These are phyloP conservation scores for Cyberlindnera americana DNA, from an alignment of 805 yeast species.

Conservation along the genomic window DNA sequence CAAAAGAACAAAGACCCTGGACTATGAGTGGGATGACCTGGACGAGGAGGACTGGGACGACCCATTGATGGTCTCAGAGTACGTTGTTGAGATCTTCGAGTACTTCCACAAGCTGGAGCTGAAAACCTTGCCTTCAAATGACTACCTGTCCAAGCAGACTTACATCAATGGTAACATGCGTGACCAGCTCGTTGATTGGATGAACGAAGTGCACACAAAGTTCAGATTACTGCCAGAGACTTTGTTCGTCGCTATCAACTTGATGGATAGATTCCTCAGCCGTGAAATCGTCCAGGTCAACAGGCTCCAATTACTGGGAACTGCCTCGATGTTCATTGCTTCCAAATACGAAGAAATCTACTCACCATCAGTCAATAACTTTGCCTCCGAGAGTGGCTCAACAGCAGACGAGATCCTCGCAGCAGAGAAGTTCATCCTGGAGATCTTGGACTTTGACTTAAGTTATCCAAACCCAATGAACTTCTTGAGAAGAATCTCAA, in stretches of 20 bases:
- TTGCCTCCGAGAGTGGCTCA: slow-evolving; percentile 79
- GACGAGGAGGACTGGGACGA: slow-evolving; percentile 79
- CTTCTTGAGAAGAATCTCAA: slow-evolving; percentile 83
- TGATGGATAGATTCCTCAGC: slow-evolving; percentile 84
- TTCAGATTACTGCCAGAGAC: slow-evolving; percentile 87
- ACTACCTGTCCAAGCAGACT: slow-evolving; percentile 39
- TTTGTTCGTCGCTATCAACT: slow-evolving; percentile 74
- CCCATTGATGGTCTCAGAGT: slow-evolving; percentile 91
- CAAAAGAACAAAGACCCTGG: slow-evolving; percentile 27
- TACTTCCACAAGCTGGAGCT: slow-evolving; percentile 71
- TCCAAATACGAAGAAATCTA: slow-evolving; percentile 93
- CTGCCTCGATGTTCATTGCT: slow-evolving; percentile 83
- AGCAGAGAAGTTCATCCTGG: slow-evolving; percentile 79
- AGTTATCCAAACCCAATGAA: slow-evolving; percentile 93
- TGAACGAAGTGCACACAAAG: slow-evolving; percentile 82
- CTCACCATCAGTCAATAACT: slow-evolving; percentile 81
- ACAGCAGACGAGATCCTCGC: slow-evolving; percentile 79
- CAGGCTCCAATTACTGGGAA: slow-evolving; percentile 79
- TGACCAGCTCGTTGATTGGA: slow-evolving; percentile 89
- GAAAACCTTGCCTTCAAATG: slow-evolving; percentile 58
- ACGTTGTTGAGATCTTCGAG: slow-evolving; percentile 80
- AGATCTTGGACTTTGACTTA: slow-evolving; percentile 69
- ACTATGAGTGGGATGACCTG: slow-evolving; percentile 63
- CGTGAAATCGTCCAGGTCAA: slow-evolving; percentile 74
- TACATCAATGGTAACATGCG: slow-evolving; percentile 53